Base-by-base conservation (phyloP, 2,329 filamentous ascomycete species). In the Myriosclerotinia scirpicola region DNA sequence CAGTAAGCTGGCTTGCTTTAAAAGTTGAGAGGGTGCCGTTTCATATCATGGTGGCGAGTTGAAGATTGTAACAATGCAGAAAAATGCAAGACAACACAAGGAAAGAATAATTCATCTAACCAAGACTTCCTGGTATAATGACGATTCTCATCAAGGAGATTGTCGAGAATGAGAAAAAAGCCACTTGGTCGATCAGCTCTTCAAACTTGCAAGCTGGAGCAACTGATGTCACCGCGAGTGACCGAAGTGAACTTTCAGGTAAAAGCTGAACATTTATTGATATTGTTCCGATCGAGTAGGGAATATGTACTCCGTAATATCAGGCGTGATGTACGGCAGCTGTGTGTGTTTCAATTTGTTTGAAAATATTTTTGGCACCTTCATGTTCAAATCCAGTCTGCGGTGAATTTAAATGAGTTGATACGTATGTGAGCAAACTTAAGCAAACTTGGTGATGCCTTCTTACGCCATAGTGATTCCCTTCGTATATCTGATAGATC, bases 141-240 rank as follows among this genome's bases (percentile, higher is more conserved):
- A 38, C 26, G 5, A 30, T 30, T 26, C 46, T 44, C 26, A 54
- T 38, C 20, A 36, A 56, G 42, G n/a, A 26, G 17, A 36, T 15
- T 52, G 4, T 65, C 22, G 34, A 56, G 42, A 34, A 50, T 26
- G 34, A 26, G 38, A 58, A 42, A 54, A 63, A 48, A 60, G 55
- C 63, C 54, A 65, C 54, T 40, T 59, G 50, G 64, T 38, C 22
- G 46, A 54, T 54, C 48, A 42, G 48, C n/a, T 46, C 20, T 50
- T 44, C 42, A 54, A 61, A 46, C 46, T 44, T 53, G 6, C 52
- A 36, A 40, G 54, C 54, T 60, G 44, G 54, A 60, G 54, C 30
- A 52, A 65, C 42, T 54, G 64, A 61, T 65, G 46, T 60, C 20
- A 61, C 64, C 64, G 30, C 48, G 26, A 53, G 22, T 60, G 34